Evolutionary conservation across 441 rosid genomes (phyloP), one percentile per base, ranked within the genome.

Genomic region (Euphorbia neoarborescens): DNA sequence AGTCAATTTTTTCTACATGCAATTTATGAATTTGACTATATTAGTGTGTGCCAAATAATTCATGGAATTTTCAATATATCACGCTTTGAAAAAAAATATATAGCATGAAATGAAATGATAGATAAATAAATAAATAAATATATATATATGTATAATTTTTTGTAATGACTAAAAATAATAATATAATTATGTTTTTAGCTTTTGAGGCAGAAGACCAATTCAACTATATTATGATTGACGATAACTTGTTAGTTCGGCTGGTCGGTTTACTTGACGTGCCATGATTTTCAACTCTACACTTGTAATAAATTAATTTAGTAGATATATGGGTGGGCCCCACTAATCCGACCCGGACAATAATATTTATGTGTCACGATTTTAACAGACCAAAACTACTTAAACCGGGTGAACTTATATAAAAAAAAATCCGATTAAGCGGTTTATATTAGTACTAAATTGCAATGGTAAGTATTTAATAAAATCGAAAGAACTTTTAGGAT

Each of bases 181-280:
- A n/a, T n/a, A n/a, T n/a, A n/a, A n/a, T n/a, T n/a, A n/a, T n/a
- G n/a, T n/a, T n/a, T n/a, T n/a, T n/a, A n/a, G 44, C 71, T 44
- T 40, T 44, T 9, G 20, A 35, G 17, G 25, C 58, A 62, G 11
- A 32, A n/a, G 71, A 46, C 61, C 61, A 58, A 53, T 40, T 42
- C 58, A 62, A 51, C 24, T 2, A 13, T 8, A 22, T 12, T 3
- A 22, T 61, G 22, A 57, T 32, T 50, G 22, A 57, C 25, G 13
- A 54, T 57, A 60, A 65, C 22, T 73, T 60, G 20, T 35, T n/a
- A 34, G 34, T 67, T 48, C 24, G 68, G 67, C 66, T 66, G 71
- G 74, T 69, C 68, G 68, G 77, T 73, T 58, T 15, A 40, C 34
- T 70, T 72, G 68, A 24, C 74, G 65, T 68, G 74, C 65, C 50